These are phyloP conservation scores for Lithocarpus polystachyus DNA, from an alignment of 306 rosid species.

Conservation along the genomic window DNA sequence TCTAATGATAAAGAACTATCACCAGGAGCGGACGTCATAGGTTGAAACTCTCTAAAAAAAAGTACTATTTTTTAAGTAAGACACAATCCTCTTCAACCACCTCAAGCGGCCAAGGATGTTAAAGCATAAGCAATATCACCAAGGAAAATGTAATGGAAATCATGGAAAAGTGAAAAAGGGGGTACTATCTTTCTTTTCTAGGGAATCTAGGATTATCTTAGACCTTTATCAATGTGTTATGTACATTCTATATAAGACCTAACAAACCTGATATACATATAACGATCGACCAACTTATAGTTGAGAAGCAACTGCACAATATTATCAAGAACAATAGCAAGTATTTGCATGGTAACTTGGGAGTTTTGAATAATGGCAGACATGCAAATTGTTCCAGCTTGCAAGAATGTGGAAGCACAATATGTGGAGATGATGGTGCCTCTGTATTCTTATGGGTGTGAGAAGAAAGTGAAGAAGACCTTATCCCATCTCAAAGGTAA, in stretches of 20 bases:
- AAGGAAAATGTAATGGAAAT: conserved; percentile 7
- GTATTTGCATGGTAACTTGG: not conserved
- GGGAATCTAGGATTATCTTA: conserved; percentile 26
- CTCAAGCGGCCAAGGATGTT: not conserved
- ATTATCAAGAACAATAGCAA: not conserved
- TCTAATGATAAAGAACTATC: too few species aligned
- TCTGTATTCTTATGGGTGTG: conserved; percentile 81
- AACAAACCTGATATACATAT: conserved; percentile 20
- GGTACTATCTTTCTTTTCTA: not conserved
- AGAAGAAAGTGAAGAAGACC: conserved; percentile 69
- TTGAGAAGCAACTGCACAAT: not conserved
- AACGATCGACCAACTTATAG: not conserved
- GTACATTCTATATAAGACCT: conserved; percentile 11
- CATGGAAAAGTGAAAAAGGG: not conserved
- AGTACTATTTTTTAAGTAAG: conserved; percentile 2
- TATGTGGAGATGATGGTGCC: conserved; percentile 94
- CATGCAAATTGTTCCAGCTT: conserved; percentile 71
- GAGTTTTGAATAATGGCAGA: conserved; percentile 35
- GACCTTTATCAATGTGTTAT: conserved; percentile 9
- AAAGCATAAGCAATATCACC: conserved; percentile 8
- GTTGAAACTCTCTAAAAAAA: too few species aligned
- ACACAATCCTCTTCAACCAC: conserved; percentile 5
- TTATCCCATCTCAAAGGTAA: conserved; percentile 74
- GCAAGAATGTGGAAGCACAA: conserved; percentile 70
- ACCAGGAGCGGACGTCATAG: too few species aligned